Percentiles rank a stretch among this genome's conserved stretches.
These are phyloP conservation scores for Rhodosporidiobolus odoratus DNA, from an alignment of 768 basidiomycete species.

Conservation along the genomic window DNA sequence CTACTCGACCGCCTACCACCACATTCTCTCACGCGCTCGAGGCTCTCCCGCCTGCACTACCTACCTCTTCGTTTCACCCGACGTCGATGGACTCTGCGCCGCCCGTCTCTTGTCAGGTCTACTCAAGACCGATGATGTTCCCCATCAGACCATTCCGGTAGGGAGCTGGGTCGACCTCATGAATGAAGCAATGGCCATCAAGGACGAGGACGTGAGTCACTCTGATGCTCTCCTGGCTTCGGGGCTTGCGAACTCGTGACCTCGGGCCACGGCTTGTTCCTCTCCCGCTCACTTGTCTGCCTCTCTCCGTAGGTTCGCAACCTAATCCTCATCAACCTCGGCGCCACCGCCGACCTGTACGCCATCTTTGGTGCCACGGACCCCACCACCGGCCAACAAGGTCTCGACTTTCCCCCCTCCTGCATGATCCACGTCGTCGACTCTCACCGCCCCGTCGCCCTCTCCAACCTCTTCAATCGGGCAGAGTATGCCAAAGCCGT, in stretches of 20 bases:
- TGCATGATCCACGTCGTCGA: constrained; percentile 89
- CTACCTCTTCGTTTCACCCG: constrained; percentile 76
- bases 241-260: not conserved
- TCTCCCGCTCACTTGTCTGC: not conserved
- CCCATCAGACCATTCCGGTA: constrained; percentile 82
- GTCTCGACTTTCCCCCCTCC: constrained; percentile 56
- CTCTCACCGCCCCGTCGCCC: constrained; percentile 80
- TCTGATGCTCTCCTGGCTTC: too few relatives aligned
- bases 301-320: constrained; percentile 66
- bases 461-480: constrained; percentile 69
- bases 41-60: constrained; percentile 59
- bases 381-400: constrained; percentile 45
- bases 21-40: constrained; percentile 53
- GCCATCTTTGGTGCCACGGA: constrained; percentile 48
- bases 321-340: constrained; percentile 86
- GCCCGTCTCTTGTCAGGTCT: constrained; percentile 81
- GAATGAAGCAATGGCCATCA: constrained; percentile 59
- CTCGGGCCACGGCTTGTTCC: not conserved
- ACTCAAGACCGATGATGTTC: constrained; percentile 88
- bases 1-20: constrained; percentile 67
- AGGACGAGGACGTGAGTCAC: constrained; percentile 53
- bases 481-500: constrained; percentile 42
- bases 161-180: constrained; percentile 76
- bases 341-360: constrained; percentile 76
- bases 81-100: constrained; percentile 88